phyloP scores from a whole-genome alignment of 2,329 filamentous ascomycete species.

The Colletotrichum liaoningense region DNA sequence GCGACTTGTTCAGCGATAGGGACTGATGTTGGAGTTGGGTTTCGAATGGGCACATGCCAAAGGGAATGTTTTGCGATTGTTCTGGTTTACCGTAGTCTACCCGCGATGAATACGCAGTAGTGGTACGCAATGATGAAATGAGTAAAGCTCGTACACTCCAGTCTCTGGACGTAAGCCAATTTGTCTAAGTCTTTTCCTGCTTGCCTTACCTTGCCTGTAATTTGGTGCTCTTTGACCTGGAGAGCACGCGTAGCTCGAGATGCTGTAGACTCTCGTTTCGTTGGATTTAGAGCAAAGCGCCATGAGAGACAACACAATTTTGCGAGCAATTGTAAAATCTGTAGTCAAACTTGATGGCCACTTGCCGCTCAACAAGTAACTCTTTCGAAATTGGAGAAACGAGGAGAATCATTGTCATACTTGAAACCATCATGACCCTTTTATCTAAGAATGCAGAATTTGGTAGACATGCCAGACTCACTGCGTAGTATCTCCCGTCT shows the following conservation, averaged over 20 bases:
- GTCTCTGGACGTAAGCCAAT: neutral
- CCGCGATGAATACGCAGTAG: conserved; percentile 22
- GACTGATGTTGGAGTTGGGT: conserved; percentile 23
- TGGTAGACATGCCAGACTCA: too few relatives aligned
- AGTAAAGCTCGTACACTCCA: conserved; percentile 3
- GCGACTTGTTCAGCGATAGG: neutral
- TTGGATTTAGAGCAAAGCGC: too few relatives aligned
- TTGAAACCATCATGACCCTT: too few relatives aligned
- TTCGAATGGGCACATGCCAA: conserved; percentile 8
- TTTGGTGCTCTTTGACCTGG: neutral
- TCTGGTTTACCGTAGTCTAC: neutral
- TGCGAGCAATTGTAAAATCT: too few relatives aligned
- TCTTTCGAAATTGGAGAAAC: too few relatives aligned
- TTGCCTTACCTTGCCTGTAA: neutral
- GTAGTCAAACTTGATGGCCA: too few relatives aligned
- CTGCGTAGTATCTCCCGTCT: too few relatives aligned
- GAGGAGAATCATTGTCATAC: too few relatives aligned
- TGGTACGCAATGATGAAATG: conserved; percentile 30
- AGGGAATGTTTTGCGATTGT: neutral
- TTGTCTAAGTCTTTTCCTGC: neutral
- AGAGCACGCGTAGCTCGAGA: neutral
- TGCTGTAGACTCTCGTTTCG: too few relatives aligned
- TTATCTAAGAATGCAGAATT: too few relatives aligned
- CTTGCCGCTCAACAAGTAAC: too few relatives aligned
- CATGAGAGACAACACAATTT: too few relatives aligned